phyloP scores from a whole-genome alignment of 371 early-diverging fungal genomes.

The Circinella umbellata region DNA sequence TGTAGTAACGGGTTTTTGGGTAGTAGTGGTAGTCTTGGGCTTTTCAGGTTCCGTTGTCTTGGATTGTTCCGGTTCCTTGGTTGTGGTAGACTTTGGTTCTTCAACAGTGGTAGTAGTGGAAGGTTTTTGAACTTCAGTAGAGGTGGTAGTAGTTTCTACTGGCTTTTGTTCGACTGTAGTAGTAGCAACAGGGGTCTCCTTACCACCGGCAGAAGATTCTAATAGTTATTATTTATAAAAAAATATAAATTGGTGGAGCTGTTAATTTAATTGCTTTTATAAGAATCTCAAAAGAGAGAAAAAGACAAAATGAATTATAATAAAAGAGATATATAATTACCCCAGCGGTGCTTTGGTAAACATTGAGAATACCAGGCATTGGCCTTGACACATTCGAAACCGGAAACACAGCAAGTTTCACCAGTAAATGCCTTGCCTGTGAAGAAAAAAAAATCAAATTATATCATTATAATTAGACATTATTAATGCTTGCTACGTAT shows the following conservation, averaged over 20 bases:
- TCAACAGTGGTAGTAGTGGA: not conserved
- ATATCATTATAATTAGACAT: not conserved
- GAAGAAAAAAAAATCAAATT: not conserved
- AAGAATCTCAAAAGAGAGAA: not conserved
- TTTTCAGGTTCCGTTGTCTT: conserved; percentile 11
- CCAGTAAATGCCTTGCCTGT: conserved; percentile 36
- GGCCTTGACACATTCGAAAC: conserved; percentile 33
- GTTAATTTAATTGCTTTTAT: too few relatives aligned
- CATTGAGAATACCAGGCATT: conserved; percentile 44
- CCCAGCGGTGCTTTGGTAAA: conserved; percentile 23
- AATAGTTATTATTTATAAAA: too few relatives aligned
- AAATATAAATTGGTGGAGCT: too few relatives aligned
- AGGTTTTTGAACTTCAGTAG: not conserved
- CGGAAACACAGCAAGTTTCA: conserved; percentile 41
- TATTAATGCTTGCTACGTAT: not conserved
- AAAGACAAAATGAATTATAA: not conserved
- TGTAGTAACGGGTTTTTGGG: conserved; percentile 18
- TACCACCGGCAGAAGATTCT: not conserved
- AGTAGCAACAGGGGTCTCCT: too few relatives aligned
- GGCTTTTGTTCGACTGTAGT: too few relatives aligned
- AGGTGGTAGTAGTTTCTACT: not conserved
- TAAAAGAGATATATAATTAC: not conserved
- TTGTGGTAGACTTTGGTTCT: not conserved
- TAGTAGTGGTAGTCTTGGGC: conserved; percentile 9
- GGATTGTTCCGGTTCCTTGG: conserved; percentile 6